phyloP scores from a whole-genome alignment of 169 alveolate species.

The Plasmodium falciparum region DNA sequence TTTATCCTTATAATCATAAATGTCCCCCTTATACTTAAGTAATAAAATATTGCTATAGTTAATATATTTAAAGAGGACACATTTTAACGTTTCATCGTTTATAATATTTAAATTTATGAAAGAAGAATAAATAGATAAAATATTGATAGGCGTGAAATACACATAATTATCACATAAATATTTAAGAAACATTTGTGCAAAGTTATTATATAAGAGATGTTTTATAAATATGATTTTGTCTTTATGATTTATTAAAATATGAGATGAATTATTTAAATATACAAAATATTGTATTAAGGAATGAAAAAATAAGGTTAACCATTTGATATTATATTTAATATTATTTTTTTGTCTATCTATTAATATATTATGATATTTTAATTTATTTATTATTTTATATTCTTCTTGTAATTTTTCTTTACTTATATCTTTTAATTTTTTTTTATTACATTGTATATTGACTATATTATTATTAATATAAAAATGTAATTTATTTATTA shows the following conservation, averaged over 20 bases:
- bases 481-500: constrained; percentile 17
- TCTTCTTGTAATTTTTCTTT: no score
- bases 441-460: neutral
- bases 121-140: constrained; percentile 20
- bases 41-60: neutral
- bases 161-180: constrained; percentile 9
- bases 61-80: constrained; percentile 15
- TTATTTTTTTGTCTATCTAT: neutral
- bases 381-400: no score
- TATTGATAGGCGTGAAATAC: constrained; percentile 5
- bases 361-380: no score
- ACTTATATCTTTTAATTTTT: no score
- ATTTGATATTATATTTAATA: constrained; percentile 32
- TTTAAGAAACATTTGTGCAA: constrained; percentile 5
- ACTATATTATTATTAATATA: neutral
- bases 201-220: constrained; percentile 12
- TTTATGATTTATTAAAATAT: constrained; percentile 7
- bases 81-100: neutral
- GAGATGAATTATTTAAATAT: constrained; percentile 7
- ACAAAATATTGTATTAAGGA: constrained; percentile 32
- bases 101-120: constrained; percentile 20
- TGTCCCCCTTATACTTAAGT: neutral
- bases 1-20: neutral
- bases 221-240: constrained; percentile 21
- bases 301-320: constrained; percentile 45